phyloP scores from a whole-genome alignment of 2,329 filamentous ascomycete genomes.

The Verticillium albo-atrum region DNA sequence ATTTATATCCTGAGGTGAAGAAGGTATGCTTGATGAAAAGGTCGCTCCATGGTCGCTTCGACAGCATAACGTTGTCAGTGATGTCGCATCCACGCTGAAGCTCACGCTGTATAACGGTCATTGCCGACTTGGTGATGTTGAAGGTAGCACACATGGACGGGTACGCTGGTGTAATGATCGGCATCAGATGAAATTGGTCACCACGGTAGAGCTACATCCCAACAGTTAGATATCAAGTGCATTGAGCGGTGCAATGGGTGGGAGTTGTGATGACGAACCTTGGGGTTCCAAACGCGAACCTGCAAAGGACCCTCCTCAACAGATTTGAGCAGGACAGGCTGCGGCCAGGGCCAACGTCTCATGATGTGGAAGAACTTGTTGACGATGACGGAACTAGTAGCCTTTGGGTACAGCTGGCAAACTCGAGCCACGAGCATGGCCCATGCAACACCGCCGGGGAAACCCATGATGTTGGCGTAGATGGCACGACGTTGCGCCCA shows the following conservation, averaged over 20 bases:
- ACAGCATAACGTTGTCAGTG: constrained; percentile 72
- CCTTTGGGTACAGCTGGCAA: constrained; percentile 93
- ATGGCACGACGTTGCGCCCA: constrained; percentile 93
- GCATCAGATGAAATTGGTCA: constrained; percentile 89
- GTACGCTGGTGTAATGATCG: constrained; percentile 95
- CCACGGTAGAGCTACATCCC: constrained; percentile 62
- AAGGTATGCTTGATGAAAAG: constrained; percentile 89
- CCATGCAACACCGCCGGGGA: constrained; percentile 95
- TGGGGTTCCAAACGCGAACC: constrained; percentile 91
- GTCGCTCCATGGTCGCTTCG: constrained; percentile 77
- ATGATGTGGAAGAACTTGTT: constrained; percentile 94
- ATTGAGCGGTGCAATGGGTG: not conserved
- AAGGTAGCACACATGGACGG: constrained; percentile 97
- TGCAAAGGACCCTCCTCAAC: constrained; percentile 79
- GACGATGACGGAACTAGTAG: constrained; percentile 82
- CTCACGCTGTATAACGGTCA: constrained; percentile 78
- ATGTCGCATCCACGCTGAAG: constrained; percentile 73
- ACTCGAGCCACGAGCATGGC: constrained; percentile 95
- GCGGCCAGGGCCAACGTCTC: constrained; percentile 87
- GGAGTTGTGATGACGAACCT: constrained; percentile 42
- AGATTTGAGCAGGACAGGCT: constrained; percentile 84
- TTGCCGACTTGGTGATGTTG: constrained; percentile 85
- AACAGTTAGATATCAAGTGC: constrained; percentile 7
- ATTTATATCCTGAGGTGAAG: constrained; percentile 90
- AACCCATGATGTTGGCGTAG: constrained; percentile 94